Base-by-base conservation (phyloP, 805 yeast genomes). In the Wickerhamomyces silvicola region DNA sequence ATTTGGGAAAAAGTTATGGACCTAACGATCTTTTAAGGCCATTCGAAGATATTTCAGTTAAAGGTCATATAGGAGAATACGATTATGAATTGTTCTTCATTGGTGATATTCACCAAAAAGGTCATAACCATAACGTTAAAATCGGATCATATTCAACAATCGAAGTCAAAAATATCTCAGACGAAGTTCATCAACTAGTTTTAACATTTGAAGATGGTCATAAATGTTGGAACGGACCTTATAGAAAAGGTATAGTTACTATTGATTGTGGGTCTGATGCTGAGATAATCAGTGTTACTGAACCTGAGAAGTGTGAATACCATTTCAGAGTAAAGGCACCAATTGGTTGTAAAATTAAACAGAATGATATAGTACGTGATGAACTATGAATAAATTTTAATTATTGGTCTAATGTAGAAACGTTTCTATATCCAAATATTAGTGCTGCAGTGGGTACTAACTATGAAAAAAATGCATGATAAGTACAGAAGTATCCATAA, bases 201-300 rank as follows among this genome's bases (percentile, higher is more conserved):
- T 39, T 72, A 19, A 45, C 49, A 19, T 92, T 66, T 50, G 62
- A 56, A 4, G 50, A 63, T 13, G 98, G 98, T 14, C 78, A 76
- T 25, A 72, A 68, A 50, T 92, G 98, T 57, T 90, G 97, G 96
- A 84, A 87, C 53, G 98, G 98, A 0, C 97, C 97, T 5, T 54
- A 62, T 18, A 74, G 98, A 54, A 70, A 80, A 21, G 88, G 85
- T 1, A 59, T 54, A 8, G 78, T 84, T 2, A 62, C 63, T 15
- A 50, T 88, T 33, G 61, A 64, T 12, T 92, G 98, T 59, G 94
- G 94, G 1, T 58, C 66, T 3, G 57, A 62, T 4, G 62, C 70
- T 28, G 62, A 67, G 35, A 54, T 86, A 16, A 35, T 80, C n/a
- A 54, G 74, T 4, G 94, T 90, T 8, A 65, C 78, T 25, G 98